phyloP scores from a whole-genome alignment of 331 rosid genomes.

The Malus hybrid region DNA sequence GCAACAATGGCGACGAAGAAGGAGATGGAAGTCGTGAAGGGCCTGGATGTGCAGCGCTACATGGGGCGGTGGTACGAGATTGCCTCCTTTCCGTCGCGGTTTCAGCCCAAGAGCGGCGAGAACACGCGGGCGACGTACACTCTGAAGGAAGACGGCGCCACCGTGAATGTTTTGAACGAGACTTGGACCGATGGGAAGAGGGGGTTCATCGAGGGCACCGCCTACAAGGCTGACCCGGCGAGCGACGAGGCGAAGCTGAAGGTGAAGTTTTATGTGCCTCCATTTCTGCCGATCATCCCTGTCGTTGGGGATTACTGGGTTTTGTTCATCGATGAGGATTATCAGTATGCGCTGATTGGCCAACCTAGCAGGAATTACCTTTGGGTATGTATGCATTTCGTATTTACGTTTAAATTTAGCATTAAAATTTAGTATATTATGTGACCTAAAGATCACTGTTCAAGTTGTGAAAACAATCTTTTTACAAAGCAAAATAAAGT shows the following conservation, averaged over 20 bases:
- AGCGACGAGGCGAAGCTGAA: constrained; percentile 84
- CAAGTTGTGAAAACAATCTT: no score
- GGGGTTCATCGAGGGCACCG: constrained; percentile 58
- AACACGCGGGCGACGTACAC: constrained; percentile 89
- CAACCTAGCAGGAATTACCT: constrained; percentile 70
- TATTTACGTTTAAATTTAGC: no score
- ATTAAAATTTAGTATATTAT: not conserved
- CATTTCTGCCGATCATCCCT: constrained; percentile 70
- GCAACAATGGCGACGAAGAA: constrained; percentile 31
- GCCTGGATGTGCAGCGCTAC: constrained; percentile 56
- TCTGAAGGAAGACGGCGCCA: constrained; percentile 60
- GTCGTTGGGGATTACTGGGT: constrained; percentile 86
- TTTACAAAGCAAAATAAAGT: accelerated
- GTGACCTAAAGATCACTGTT: not conserved
- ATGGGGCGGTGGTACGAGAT: constrained; percentile 98
- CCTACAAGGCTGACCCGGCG: constrained; percentile 58
- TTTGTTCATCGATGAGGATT: constrained; percentile 59
- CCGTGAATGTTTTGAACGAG: constrained; percentile 70
- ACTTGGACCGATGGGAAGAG: constrained; percentile 67
- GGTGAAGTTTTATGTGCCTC: constrained; percentile 80
- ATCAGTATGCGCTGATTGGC: constrained; percentile 70
- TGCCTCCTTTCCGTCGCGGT: constrained; percentile 70
- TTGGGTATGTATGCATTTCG: constrained; percentile 48
- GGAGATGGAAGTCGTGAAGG: constrained; percentile 52
- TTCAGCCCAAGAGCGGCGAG: constrained; percentile 63